These are phyloP conservation scores for Pseudonitzschia pungens DNA, from an alignment of 108 stramenopile genomes.

Conservation along the genomic window DNA sequence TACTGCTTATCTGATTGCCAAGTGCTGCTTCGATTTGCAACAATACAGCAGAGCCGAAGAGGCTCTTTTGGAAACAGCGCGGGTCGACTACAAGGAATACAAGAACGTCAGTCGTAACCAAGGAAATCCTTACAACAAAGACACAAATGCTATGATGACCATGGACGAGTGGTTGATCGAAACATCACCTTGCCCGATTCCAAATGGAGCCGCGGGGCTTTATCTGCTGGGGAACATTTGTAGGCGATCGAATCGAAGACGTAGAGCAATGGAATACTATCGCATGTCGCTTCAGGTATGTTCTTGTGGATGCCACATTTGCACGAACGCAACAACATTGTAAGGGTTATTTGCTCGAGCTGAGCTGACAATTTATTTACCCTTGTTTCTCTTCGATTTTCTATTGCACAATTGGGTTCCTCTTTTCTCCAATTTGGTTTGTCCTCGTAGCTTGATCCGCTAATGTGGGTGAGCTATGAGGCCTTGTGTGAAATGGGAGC, in stretches of 20 bases:
- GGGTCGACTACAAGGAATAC: constrained; percentile 38
- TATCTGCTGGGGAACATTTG: constrained; percentile 82
- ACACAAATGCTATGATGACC: constrained; percentile 9
- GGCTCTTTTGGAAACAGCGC: constrained; percentile 48
- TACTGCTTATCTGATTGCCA: constrained; percentile 65
- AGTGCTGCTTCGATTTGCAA: constrained; percentile 66
- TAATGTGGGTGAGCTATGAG: constrained; percentile 82
- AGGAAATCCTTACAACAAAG: constrained; percentile 4
- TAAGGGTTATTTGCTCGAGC: too few relatives aligned
- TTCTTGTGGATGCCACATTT: too few relatives aligned
- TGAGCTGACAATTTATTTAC: too few relatives aligned
- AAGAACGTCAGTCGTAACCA: constrained; percentile 19
- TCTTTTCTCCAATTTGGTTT: background rate
- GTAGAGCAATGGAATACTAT: constrained; percentile 78
- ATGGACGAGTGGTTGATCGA: constrained; percentile 71
- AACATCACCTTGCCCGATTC: constrained; percentile 67
- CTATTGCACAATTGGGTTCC: too few relatives aligned
- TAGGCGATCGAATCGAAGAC: constrained; percentile 65
- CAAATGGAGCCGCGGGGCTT: constrained; percentile 89
- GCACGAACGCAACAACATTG: too few relatives aligned
- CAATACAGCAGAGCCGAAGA: constrained; percentile 78
- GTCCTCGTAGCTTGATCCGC: constrained; percentile 66
- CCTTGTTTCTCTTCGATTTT: too few relatives aligned
- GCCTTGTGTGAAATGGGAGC: constrained; percentile 84
- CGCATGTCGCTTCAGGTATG: constrained; percentile 67